Percentiles rank a stretch among this genome's conserved stretches.
Conservation (phyloP, 805 yeast species). For the Kluyveromyces lactis region DNA sequence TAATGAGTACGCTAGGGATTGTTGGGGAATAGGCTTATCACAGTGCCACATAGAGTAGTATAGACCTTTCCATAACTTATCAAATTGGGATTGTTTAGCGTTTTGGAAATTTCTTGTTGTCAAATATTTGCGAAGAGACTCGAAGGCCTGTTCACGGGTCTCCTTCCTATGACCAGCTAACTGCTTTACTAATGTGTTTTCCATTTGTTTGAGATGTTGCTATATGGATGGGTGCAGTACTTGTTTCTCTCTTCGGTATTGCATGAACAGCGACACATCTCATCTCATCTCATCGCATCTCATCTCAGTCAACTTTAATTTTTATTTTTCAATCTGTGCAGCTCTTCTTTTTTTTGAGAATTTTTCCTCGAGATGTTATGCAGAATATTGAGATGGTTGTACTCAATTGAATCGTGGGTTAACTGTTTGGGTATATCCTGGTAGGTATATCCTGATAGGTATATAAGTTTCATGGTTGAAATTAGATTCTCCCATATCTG, state of each 20-base stretch:
- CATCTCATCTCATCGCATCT: slow-evolving; percentile 2
- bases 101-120: slow-evolving; percentile 35
- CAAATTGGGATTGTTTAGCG: slow-evolving; percentile 45
- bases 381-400: too few species aligned
- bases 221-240: too few species aligned
- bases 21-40: slow-evolving; percentile 90
- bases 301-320: background rate
- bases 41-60: slow-evolving; percentile 95
- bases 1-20: slow-evolving; percentile 64
- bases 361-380: too few species aligned
- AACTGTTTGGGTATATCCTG: too few species aligned
- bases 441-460: too few species aligned
- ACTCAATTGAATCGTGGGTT: too few species aligned
- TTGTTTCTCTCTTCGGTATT: too few species aligned
- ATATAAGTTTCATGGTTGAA: too few species aligned
- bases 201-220: slow-evolving; percentile 19
- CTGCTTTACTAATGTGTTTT: slow-evolving; percentile 51
- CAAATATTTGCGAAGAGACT: slow-evolving; percentile 52
- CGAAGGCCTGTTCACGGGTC: slow-evolving; percentile 66
- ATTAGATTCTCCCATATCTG: too few species aligned
- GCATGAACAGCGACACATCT: background rate
- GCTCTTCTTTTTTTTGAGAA: too few species aligned
- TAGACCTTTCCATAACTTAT: slow-evolving; percentile 93
- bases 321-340: too few species aligned
- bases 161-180: slow-evolving; percentile 73